Percentiles rank a stretch among this genome's conserved stretches.
These are phyloP conservation scores for Starmerella floricola DNA, from an alignment of 805 yeast genomes.

Conservation along the genomic window DNA sequence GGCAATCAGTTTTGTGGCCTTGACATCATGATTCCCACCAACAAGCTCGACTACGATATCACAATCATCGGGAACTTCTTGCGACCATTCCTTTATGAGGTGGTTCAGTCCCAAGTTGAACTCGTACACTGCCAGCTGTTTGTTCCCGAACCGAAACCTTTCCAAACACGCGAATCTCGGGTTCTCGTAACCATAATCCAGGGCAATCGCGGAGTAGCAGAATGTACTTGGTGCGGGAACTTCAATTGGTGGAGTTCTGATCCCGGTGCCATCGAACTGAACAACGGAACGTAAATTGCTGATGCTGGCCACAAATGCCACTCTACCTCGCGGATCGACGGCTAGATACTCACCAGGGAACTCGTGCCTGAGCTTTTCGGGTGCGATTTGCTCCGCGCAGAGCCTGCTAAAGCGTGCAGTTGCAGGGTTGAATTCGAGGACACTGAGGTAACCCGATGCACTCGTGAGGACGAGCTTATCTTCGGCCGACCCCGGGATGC, in stretches of 20 bases:
- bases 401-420: conserved; percentile 17
- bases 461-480: conserved; percentile 59
- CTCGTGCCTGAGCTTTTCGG: conserved; percentile 60
- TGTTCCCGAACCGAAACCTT: conserved; percentile 33
- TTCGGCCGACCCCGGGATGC: conserved; percentile 39
- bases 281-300: not conserved
- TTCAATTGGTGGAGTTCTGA: not conserved
- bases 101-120: conserved; percentile 78
- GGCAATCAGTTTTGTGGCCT: conserved; percentile 57
- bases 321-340: conserved; percentile 49
- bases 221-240: conserved; percentile 26
- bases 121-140: conserved; percentile 54
- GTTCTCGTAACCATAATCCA: conserved; percentile 71
- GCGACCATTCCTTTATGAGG: conserved; percentile 43
- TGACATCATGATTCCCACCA: too few relatives aligned
- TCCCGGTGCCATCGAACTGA: not conserved
- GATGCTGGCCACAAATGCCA: conserved; percentile 33
- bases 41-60: conserved; percentile 57
- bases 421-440: conserved; percentile 37
- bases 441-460: conserved; percentile 62
- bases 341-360: conserved; percentile 65
- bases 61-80: conserved; percentile 33
- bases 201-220: conserved; percentile 42
- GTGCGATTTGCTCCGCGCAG: conserved; percentile 35
- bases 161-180: conserved; percentile 80